These are phyloP conservation scores for Xylaria palmicola DNA, from an alignment of 495 filamentous ascomycete species.

Conservation along the genomic window DNA sequence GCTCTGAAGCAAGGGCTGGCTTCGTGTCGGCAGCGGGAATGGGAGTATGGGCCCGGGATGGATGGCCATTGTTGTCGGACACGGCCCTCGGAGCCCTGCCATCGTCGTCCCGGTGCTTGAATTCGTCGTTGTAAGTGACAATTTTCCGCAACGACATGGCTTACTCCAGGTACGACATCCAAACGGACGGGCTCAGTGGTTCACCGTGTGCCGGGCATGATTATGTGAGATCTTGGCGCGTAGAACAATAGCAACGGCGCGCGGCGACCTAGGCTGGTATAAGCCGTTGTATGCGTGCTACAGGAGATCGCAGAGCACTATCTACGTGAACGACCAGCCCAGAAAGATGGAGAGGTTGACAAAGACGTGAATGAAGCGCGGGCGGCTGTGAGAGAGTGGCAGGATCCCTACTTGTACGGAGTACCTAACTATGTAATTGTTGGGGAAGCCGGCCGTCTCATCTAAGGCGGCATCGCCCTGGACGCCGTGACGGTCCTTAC, in stretches of 20 bases:
- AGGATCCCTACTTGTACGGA: no score
- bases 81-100: background rate
- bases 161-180: slow-evolving; percentile 14
- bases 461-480: no score
- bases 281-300: background rate
- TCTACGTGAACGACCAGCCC: background rate
- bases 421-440: slow-evolving; percentile 6
- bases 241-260: background rate
- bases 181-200: slow-evolving; percentile 9
- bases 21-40: slow-evolving; percentile 17
- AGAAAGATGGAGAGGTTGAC: background rate
- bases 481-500: no score
- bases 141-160: slow-evolving; percentile 32
- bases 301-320: no score
- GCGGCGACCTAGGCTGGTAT: no score
- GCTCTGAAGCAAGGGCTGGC: slow-evolving; percentile 22
- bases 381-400: no score
- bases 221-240: background rate
- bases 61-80: slow-evolving; percentile 11
- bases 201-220: slow-evolving; percentile 26
- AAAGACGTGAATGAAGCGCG: no score
- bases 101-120: slow-evolving; percentile 12
- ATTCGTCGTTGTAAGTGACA: slow-evolving; percentile 24
- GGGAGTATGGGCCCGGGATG: slow-evolving; percentile 15
- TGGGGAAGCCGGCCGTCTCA: background rate